Evolutionary conservation across 2,329 filamentous ascomycete genomes (phyloP), one percentile per base, ranked within the genome.

Genomic region (Fonsecaea pugnacius): DNA sequence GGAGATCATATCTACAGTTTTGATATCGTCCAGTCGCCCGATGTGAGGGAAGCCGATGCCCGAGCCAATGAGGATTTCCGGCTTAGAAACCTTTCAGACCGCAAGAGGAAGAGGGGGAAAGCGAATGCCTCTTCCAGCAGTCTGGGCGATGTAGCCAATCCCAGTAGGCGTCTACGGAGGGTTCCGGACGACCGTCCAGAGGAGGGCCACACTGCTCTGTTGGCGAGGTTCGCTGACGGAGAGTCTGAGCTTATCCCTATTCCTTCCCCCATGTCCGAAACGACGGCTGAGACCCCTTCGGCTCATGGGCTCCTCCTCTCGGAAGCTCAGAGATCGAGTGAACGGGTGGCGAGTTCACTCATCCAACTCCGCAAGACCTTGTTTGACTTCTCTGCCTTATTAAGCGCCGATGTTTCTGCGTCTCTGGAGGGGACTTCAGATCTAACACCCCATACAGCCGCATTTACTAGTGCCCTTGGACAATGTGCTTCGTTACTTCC

Each of bases 1-100:
- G 86, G 85, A 24, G 86, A 89, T 66, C 82, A 86, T 67, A 87
- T 89, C 57, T 87, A 88, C 75, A 85, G 84, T 69, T 90, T 90
- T 71, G 86, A 90, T 71, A 79, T 90, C 16, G 76, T 87, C 50
- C 81, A 82, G 54, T 84, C 82, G 69, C 82, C 85, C 1, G 85
- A 87, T 75, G 83, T 82, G 7, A 75, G 77, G 62, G 83, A 85
- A 21, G 60, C 65, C 14, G 71, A 77, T 24, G 70, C 73, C 16
- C 69, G 73, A 36, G 66, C 66, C 54, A 66, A 72, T 18, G 69
- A 71, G 12, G 70, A 70, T 1, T 60, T 72, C 10, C 75, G 73
- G 62, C 73, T 73, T 36, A 73, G 75, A 62, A 73, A 73, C 60
- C 73, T 75, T 10, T 77, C 72, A 33, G 78, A 79, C 48, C 78